A percentile compares a stretch with the other conserved stretches of the same genome.
These are phyloP conservation scores for Fusarium sulawesiense DNA, from an alignment of 2,329 filamentous ascomycete genomes.

Conservation along the genomic window DNA sequence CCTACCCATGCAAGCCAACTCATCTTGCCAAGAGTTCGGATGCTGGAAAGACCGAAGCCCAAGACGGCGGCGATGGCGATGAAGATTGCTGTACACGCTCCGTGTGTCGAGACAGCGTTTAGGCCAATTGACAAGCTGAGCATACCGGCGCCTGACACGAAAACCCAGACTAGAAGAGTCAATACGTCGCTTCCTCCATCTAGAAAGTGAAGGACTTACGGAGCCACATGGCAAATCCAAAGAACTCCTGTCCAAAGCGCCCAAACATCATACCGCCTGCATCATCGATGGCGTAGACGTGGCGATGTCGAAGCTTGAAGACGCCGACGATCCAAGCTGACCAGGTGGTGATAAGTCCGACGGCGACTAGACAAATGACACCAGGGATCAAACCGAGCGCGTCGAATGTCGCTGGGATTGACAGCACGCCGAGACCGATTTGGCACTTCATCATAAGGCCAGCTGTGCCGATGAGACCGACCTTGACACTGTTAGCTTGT, in stretches of 20 bases:
- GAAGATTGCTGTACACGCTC: constrained; percentile 54
- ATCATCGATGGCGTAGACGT: constrained; percentile 66
- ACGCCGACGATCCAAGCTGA: constrained; percentile 60
- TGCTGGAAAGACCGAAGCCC: constrained; percentile 47
- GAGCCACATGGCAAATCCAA: constrained; percentile 53
- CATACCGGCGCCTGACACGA: constrained; percentile 34
- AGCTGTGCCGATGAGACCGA: constrained; percentile 56
- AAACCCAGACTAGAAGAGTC: constrained; percentile 24
- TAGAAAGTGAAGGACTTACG: constrained; percentile 38
- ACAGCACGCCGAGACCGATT: constrained; percentile 59
- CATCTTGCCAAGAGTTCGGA: constrained; percentile 48
- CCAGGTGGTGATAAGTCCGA: constrained; percentile 60
- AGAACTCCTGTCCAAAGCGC: constrained; percentile 55
- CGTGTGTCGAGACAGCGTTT: constrained; percentile 54
- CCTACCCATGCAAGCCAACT: constrained; percentile 50
- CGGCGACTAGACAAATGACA: constrained; percentile 54
- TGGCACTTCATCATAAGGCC: constrained; percentile 61
- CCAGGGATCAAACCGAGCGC: constrained; percentile 60
- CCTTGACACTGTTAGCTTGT: constrained; percentile 37
- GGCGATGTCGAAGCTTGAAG: constrained; percentile 63
- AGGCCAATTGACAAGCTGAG: constrained; percentile 52
- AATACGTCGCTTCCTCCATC: background rate
- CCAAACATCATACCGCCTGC: constrained; percentile 62
- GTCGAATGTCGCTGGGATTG: constrained; percentile 60
- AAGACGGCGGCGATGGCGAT: constrained; percentile 50